Conservation (phyloP, 148 eudicot genomes). For the Camellia lanceoleosa region DNA sequence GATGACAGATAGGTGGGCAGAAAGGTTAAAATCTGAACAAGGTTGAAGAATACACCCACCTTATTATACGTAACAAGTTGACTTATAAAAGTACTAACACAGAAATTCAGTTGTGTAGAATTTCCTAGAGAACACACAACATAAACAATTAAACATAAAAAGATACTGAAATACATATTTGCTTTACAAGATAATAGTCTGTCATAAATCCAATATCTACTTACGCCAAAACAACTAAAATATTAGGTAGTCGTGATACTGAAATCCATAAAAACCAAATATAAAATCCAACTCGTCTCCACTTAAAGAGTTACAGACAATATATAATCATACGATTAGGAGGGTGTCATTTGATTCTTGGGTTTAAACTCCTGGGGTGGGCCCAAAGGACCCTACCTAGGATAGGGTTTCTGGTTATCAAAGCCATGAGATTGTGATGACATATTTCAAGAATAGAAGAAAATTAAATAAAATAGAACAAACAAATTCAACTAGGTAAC, state of each 20-base stretch:
- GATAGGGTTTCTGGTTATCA: too few relatives aligned
- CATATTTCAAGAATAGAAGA: neutral
- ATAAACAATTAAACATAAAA: neutral
- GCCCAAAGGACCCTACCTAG: too few relatives aligned
- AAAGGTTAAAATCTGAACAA: conserved; percentile 1
- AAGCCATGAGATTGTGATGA: neutral
- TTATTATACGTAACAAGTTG: neutral
- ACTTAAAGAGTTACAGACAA: neutral
- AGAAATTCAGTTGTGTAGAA: neutral
- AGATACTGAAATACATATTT: neutral
- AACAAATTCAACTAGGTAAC: neutral
- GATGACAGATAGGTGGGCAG: neutral
- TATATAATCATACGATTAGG: too few relatives aligned
- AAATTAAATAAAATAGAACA: neutral
- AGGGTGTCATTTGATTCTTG: too few relatives aligned
- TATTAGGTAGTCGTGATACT: neutral
- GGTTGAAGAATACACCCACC: neutral
- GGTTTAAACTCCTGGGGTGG: too few relatives aligned
- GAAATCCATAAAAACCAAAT: neutral
- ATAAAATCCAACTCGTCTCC: neutral
- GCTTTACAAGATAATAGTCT: neutral
- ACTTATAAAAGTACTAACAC: neutral
- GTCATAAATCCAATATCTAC: conserved; percentile 5
- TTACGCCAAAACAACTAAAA: neutral
- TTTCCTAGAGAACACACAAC: neutral